These are phyloP conservation scores for Claviceps humidiphila DNA, from an alignment of 2,329 filamentous ascomycete species.

Conservation along the genomic window DNA sequence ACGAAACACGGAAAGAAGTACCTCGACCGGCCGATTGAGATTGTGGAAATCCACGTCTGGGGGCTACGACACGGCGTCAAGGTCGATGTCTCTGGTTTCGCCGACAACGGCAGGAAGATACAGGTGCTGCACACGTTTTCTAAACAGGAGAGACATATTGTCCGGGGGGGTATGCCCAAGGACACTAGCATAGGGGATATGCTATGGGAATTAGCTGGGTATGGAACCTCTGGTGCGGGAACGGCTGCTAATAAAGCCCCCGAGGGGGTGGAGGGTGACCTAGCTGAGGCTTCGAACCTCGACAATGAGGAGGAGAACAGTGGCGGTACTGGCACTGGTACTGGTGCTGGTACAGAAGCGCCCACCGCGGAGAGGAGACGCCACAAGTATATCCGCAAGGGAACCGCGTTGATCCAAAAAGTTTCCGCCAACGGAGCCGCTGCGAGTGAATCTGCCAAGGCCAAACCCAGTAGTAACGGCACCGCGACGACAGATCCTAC, in stretches of 20 bases:
- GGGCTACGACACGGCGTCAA: conserved; percentile 80
- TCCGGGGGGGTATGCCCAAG: conserved; percentile 43
- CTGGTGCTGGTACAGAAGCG: not conserved
- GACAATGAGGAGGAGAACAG: conserved; percentile 2
- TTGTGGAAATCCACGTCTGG: conserved; percentile 83
- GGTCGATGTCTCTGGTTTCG: conserved; percentile 70
- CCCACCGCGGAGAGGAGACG: conserved; percentile 6
- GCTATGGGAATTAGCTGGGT: conserved; percentile 39
- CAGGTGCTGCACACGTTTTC: conserved; percentile 71
- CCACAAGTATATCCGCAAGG: conserved; percentile 15
- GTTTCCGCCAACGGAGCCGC: conserved; percentile 13
- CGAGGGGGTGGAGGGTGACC: conserved; percentile 23
- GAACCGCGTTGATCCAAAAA: conserved; percentile 21
- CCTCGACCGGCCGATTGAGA: conserved; percentile 67
- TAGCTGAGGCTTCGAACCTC: conserved; percentile 11
- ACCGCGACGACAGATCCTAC: conserved; percentile 5
- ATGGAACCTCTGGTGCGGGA: conserved; percentile 10
- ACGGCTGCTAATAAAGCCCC: conserved; percentile 19
- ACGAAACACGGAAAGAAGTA: conserved; percentile 62
- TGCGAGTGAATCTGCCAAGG: conserved; percentile 12
- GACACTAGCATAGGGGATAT: conserved; percentile 36
- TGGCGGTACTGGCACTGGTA: not conserved
- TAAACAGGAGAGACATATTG: conserved; percentile 55
- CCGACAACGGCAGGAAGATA: conserved; percentile 81
- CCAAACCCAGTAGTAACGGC: conserved; percentile 7